phyloP scores from a whole-genome alignment of 2,329 filamentous ascomycete genomes.

The Colletotrichum incanum region DNA sequence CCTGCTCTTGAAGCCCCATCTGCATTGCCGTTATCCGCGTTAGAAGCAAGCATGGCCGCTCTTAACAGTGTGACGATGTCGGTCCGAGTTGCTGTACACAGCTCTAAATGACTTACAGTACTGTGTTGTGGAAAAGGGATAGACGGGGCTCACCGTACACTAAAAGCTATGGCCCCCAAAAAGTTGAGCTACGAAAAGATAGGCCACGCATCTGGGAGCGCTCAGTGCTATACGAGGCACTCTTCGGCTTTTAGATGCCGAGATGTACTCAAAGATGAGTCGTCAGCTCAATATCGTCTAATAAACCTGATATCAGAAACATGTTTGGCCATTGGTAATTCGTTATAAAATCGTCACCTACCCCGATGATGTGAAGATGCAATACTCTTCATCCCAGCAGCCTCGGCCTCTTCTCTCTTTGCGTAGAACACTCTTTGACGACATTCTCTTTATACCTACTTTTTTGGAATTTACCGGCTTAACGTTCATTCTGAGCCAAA shows the following conservation, averaged over 20 bases:
- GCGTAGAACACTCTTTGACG: not conserved
- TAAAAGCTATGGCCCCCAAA: constrained; percentile 21
- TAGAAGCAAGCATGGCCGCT: not conserved
- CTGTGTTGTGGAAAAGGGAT: not conserved
- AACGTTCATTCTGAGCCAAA: not conserved
- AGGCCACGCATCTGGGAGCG: constrained; percentile 8
- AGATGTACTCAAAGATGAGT: not conserved
- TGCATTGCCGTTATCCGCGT: not conserved
- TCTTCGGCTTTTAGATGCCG: constrained; percentile 31
- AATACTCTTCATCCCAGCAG: constrained; percentile 21
- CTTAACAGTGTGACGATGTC: not conserved
- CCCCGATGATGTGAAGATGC: not conserved
- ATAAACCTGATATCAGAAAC: not conserved
- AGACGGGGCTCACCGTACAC: constrained; percentile 25
- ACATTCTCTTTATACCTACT: not conserved
- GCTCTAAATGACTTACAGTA: constrained; percentile 8
- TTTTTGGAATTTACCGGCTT: not conserved
- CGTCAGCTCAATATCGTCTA: not conserved
- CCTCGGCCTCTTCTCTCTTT: constrained; percentile 7
- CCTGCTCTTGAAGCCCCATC: not conserved
- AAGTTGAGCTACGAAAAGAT: constrained; percentile 13
- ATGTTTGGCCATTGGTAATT: too few relatives aligned
- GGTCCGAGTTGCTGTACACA: not conserved
- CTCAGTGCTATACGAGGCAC: constrained; percentile 24
- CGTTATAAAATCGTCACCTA: constrained; percentile 13